These are phyloP conservation scores for Fomitopsis pinicola DNA, from an alignment of 1,284 basidiomycete species.

Conservation along the genomic window DNA sequence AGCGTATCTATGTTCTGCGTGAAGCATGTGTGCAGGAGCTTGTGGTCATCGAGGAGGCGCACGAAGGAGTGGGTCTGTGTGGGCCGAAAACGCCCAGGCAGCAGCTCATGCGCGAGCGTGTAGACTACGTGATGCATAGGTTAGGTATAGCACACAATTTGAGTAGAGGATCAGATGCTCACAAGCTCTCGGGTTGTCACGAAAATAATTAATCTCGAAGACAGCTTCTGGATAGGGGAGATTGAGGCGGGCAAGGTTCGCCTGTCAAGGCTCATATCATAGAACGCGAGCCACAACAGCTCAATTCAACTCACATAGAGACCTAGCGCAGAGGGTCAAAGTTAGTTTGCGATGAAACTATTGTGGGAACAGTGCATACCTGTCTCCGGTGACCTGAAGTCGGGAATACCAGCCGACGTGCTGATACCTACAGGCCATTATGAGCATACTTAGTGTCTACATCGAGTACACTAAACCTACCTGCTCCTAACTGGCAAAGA, in stretches of 20 bases:
- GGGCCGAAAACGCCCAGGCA: slow-evolving; percentile 83
- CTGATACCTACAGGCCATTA: slow-evolving; percentile 51
- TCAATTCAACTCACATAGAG: slow-evolving; percentile 42
- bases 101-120: slow-evolving; percentile 85
- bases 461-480: slow-evolving; percentile 30
- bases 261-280: slow-evolving; percentile 35
- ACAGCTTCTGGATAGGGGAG: slow-evolving; percentile 80
- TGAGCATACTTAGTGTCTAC: background rate
- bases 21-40: slow-evolving; percentile 71
- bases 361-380: slow-evolving; percentile 35
- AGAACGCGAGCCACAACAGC: background rate
- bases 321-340: slow-evolving; percentile 30
- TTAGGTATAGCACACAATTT: background rate
- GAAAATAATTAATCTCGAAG: slow-evolving; percentile 75
- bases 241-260: slow-evolving; percentile 68
- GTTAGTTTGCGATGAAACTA: background rate
- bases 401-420: slow-evolving; percentile 77
- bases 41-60: slow-evolving; percentile 63
- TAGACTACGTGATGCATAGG: slow-evolving; percentile 52
- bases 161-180: slow-evolving; percentile 20
- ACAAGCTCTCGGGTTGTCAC: slow-evolving; percentile 71
- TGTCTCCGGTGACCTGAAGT: slow-evolving; percentile 75
- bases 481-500: slow-evolving; percentile 51
- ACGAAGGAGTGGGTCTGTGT: slow-evolving; percentile 92
- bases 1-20: slow-evolving; percentile 94